Conservation (phyloP, 2,329 filamentous ascomycete genomes). For the Chlorencoelia australis region DNA sequence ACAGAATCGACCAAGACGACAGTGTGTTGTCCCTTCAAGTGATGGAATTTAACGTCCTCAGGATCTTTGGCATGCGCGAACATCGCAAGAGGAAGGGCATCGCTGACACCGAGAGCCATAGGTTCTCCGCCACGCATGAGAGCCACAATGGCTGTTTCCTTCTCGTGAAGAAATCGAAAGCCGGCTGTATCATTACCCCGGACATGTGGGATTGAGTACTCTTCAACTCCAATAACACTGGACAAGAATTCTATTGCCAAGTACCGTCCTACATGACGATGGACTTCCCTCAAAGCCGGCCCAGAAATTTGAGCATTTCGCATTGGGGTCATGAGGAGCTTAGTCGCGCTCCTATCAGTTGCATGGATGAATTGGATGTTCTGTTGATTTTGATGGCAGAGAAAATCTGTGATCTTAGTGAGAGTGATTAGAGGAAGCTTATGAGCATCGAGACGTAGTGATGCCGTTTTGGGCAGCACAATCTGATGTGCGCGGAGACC, state of each 20-base stretch:
- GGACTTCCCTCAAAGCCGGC: slow-evolving; percentile 36
- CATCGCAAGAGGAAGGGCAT: slow-evolving; percentile 40
- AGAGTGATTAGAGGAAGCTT: slow-evolving; percentile 32
- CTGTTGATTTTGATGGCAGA: background rate
- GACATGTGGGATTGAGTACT: slow-evolving; percentile 39
- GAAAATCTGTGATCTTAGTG: background rate
- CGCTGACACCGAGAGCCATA: slow-evolving; percentile 48
- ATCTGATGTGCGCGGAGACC: slow-evolving; percentile 36
- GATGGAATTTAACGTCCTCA: slow-evolving; percentile 32
- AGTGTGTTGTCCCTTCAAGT: slow-evolving; percentile 31
- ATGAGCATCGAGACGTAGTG: slow-evolving; percentile 33
- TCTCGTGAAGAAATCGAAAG: slow-evolving; percentile 37
- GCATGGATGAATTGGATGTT: slow-evolving; percentile 29
- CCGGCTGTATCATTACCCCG: slow-evolving; percentile 36
- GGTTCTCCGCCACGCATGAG: slow-evolving; percentile 55
- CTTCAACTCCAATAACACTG: slow-evolving; percentile 39
- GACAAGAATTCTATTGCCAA: slow-evolving; percentile 40
- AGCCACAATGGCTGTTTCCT: slow-evolving; percentile 42
- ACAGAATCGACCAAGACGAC: slow-evolving; percentile 51
- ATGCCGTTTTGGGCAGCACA: slow-evolving; percentile 32
- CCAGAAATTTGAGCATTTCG: slow-evolving; percentile 39
- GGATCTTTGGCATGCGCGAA: slow-evolving; percentile 38
- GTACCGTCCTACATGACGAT: slow-evolving; percentile 40
- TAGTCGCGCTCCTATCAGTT: slow-evolving; percentile 33
- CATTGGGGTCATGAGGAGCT: slow-evolving; percentile 43